phyloP scores from a whole-genome alignment of 2,329 filamentous ascomycete genomes.

The Cytospora piceae region DNA sequence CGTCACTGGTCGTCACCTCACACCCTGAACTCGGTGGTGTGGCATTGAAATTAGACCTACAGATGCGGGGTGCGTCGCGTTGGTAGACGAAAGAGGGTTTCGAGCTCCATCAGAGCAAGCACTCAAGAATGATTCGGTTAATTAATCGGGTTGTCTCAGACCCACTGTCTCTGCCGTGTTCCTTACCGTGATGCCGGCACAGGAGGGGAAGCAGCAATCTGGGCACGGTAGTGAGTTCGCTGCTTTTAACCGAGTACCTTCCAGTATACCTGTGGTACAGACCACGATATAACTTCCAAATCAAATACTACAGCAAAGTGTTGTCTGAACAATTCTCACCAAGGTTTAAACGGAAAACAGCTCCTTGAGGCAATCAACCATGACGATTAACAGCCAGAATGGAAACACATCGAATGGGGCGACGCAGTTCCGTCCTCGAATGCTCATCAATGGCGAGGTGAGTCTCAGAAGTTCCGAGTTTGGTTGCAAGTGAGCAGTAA shows the following conservation, averaged over 20 bases:
- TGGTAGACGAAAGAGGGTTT: not conserved
- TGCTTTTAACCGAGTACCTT: too few relatives aligned
- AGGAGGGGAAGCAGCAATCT: too few relatives aligned
- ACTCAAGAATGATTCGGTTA: too few relatives aligned
- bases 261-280: too few relatives aligned
- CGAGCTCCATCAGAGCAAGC: too few relatives aligned
- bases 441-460: conserved; percentile 53
- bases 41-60: not conserved
- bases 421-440: conserved; percentile 38
- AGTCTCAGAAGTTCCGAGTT: not conserved
- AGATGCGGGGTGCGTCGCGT: not conserved
- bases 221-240: too few relatives aligned
- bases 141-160: too few relatives aligned
- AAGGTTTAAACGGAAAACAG: not conserved
- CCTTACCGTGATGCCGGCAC: too few relatives aligned
- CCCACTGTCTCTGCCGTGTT: too few relatives aligned
- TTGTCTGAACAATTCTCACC: not conserved
- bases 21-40: not conserved
- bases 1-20: not conserved
- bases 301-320: too few relatives aligned
- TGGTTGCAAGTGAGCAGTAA: not conserved
- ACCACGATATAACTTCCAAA: too few relatives aligned
- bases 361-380: not conserved
- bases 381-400: conserved; percentile 4
- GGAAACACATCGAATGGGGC: not conserved